Conservation (phyloP, 768 basidiomycete species). For the Thelephora ganbajun region DNA sequence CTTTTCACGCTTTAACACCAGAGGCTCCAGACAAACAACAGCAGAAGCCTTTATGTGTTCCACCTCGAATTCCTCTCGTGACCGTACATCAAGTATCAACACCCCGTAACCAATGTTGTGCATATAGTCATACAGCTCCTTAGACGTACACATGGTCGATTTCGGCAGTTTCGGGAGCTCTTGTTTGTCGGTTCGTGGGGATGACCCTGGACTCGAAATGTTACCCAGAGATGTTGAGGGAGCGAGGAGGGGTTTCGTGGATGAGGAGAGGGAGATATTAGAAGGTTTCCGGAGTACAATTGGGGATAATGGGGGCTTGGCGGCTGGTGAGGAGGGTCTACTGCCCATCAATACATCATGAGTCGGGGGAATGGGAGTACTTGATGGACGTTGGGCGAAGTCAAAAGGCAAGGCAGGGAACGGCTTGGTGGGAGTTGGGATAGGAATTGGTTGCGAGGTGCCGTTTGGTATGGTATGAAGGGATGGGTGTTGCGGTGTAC, state of each 20-base stretch:
- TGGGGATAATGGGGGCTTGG: conserved; percentile 21
- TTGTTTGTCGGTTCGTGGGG: conserved; percentile 12
- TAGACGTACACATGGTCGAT: conserved; percentile 45
- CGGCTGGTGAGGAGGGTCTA: conserved; percentile 39
- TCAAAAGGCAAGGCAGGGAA: conserved; percentile 33
- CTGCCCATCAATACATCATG: conserved; percentile 37
- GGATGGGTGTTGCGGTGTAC: conserved; percentile 12
- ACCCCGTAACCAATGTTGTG: conserved; percentile 36
- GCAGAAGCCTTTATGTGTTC: conserved; percentile 59
- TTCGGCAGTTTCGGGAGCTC: conserved; percentile 39
- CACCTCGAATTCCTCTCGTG: conserved; percentile 58
- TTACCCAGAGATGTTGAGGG: conserved; percentile 17
- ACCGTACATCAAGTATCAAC: conserved; percentile 74
- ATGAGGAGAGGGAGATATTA: conserved; percentile 18
- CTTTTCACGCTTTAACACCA: conserved; percentile 54
- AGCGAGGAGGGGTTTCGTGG: conserved; percentile 16
- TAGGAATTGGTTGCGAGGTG: conserved; percentile 5
- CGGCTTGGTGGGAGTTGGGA: conserved; percentile 10
- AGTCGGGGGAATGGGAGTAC: conserved; percentile 52
- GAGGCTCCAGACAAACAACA: conserved; percentile 77
- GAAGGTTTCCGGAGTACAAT: conserved; percentile 30
- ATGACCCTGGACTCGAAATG: conserved; percentile 5
- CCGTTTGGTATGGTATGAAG: conserved; percentile 6
- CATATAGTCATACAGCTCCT: conserved; percentile 45
- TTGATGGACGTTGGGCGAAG: conserved; percentile 45